Evolutionary conservation across 805 yeast genomes (phyloP), one percentile per base, ranked within the genome.

Genomic region (Wickerhamia fluorescens): DNA sequence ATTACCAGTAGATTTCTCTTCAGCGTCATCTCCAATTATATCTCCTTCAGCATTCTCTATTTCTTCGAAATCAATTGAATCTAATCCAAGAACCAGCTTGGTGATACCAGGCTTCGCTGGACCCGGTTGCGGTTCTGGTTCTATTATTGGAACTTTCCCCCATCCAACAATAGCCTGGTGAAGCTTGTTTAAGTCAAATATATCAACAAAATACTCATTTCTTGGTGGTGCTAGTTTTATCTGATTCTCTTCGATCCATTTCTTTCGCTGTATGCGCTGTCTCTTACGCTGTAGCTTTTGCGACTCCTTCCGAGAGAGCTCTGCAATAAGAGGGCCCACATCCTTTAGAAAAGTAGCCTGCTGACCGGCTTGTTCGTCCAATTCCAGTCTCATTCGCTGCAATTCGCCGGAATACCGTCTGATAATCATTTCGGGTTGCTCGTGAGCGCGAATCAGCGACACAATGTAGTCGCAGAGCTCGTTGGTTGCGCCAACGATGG

Each of bases 401-500:
- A 51, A 48, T 14, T 38, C 49, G 20, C 17, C 38, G 17, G 53
- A 53, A 26, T 44, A 57, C 7, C 30, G 31, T 14, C 41, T 43
- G 8, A 49, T 49, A 10, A 44, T 44, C 11, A 37, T 23, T 10
- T 46, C 56, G 28, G 57, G 56, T 3, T 44, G 52, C 14, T 39
- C 15, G 41, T 48, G 11, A 45, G 38, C 17, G 9, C 37, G 24
- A 29, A 36, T 30, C 23, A 42, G 56, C 23, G 33, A 30, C 42
- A 52, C 37, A 10, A 49, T 47, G 9, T 37, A 30, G 23, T 62
- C 68, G 20, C 56, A 45, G 15, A 56, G 46, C 17, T 47, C 45
- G 40, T 62, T 62, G 25, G 61, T 50, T 13, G 35, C 42, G 20
- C 44, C 40, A 6, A 62, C 48, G 20, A 57, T 25, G 15, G 44